Evolutionary conservation across 1,284 basidiomycete species (phyloP), one percentile per base, ranked within the genome.

Genomic region (Melampsora larici-populina): DNA sequence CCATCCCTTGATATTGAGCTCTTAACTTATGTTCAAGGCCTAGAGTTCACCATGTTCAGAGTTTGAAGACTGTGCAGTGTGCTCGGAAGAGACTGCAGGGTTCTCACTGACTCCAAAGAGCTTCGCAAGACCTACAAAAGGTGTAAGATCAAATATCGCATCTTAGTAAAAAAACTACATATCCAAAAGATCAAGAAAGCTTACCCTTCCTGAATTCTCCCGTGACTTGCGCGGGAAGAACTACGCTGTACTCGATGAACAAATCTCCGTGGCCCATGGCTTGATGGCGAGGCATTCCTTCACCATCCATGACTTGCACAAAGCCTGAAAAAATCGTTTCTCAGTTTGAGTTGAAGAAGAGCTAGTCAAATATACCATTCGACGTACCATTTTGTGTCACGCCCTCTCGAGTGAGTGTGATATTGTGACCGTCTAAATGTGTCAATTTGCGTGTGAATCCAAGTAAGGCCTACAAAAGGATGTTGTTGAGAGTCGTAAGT

Each of bases 221-320:
- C 0, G 73, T 66, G 11, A 75, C 64, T 67, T 75, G 24, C 49
- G 87, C 85, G 0, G 94, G 95, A 73, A 97, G 84, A 29, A 97
- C 89, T 68, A 97, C 92, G 70, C 88, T 91, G 85, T 95, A 97
- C 84, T 97, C 93, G 69, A 97, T 88, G 82, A 89, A 97, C 74
- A 97, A 86, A 83, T 95, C 90, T 36, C 95, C 95, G 80, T 90
- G 87, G 2, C 80, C 82, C 13, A 80, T 79, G 40, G 75, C 71
- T 21, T 79, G 70, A 78, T 83, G 82, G 31, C 80, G 78, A 0
- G 82, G 82, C 81, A 86, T 84, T 1, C 94, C 94, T 83, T 97
- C 92, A 49, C 88, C 92, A 80, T 90, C 88, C 68, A 97, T 87
- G 15, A 88, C 89, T 83, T 97, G 91, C 7, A 97, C 92, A 83